These are phyloP conservation scores for Aspergillus chevalieri DNA, from an alignment of 2,329 filamentous ascomycete species.

Conservation along the genomic window DNA sequence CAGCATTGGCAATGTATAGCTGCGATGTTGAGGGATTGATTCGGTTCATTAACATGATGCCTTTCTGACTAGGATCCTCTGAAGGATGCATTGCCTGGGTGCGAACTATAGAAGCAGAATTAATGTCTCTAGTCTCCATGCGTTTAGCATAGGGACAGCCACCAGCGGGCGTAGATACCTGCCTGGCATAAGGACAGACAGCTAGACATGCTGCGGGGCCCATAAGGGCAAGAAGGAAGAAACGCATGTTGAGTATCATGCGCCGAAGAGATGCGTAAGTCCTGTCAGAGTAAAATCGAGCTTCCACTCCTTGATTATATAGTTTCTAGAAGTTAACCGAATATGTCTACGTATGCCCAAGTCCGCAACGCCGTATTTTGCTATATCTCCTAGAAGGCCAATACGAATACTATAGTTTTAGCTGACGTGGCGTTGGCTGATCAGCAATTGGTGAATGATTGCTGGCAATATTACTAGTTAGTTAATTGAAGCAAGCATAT, in stretches of 20 bases:
- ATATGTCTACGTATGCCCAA: too few relatives aligned
- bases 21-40: conserved; percentile 5
- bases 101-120: neutral
- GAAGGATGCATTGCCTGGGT: neutral
- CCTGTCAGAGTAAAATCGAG: neutral
- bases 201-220: neutral
- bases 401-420: too few relatives aligned
- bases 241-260: neutral
- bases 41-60: conserved; percentile 6
- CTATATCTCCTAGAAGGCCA: too few relatives aligned
- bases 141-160: neutral
- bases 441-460: too few relatives aligned
- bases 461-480: too few relatives aligned
- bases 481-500: too few relatives aligned
- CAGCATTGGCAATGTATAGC: conserved; percentile 7
- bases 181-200: neutral
- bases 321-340: neutral
- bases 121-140: neutral
- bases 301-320: neutral
- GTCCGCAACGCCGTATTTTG: too few relatives aligned
- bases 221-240: neutral
- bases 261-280: neutral
- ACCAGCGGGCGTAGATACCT: neutral
- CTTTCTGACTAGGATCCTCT: neutral
- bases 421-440: too few relatives aligned